These are phyloP conservation scores for Coemansia sp. DNA, from an alignment of 192 early-diverging fungal genomes.

Conservation along the genomic window DNA sequence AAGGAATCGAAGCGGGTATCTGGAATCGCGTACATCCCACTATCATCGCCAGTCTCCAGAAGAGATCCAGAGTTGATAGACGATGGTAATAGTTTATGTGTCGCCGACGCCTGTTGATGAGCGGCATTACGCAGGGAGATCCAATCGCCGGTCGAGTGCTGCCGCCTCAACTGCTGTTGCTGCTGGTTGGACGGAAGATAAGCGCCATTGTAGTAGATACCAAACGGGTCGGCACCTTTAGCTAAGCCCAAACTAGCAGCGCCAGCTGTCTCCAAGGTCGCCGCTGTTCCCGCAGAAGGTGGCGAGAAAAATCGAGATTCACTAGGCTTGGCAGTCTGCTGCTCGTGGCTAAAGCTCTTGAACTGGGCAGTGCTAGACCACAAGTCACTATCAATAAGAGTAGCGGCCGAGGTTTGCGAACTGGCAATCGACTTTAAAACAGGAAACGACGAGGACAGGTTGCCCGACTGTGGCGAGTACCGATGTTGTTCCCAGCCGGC, in stretches of 20 bases:
- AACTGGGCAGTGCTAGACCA: conserved; percentile 32
- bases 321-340: conserved; percentile 6
- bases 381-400: conserved; percentile 51
- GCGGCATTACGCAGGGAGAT: conserved; percentile 17
- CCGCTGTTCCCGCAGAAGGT: not conserved
- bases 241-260: not conserved
- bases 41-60: not conserved
- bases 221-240: conserved; percentile 12
- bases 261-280: not conserved
- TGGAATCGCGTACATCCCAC: not conserved
- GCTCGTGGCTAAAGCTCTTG: not conserved
- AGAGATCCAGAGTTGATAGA: not conserved
- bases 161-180: conserved; percentile 47
- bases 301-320: conserved; percentile 49
- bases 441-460: conserved; percentile 1
- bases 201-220: conserved; percentile 21
- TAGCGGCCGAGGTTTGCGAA: conserved; percentile 37
- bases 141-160: conserved; percentile 51
- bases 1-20: not conserved
- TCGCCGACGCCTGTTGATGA: not conserved
- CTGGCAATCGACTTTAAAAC: conserved; percentile 5
- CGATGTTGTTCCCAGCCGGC: conserved; percentile 32
- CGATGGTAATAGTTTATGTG: not conserved
- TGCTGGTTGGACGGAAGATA: conserved; percentile 3
- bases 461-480: not conserved